phyloP scores from a whole-genome alignment of 441 rosid genomes.

The Kokia cookei region DNA sequence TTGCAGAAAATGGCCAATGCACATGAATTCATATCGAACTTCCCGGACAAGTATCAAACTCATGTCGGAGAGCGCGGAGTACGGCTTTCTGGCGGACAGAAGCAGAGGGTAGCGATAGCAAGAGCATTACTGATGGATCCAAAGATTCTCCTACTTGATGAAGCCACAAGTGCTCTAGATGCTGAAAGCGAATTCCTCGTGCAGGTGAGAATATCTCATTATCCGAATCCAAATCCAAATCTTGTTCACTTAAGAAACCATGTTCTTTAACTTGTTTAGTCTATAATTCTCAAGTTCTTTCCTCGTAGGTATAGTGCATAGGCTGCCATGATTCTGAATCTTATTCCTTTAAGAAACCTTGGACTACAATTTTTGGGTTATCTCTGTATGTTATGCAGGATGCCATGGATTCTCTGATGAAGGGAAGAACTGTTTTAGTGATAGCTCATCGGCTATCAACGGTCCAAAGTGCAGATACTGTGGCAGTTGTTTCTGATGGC shows the following conservation, averaged over 20 bases:
- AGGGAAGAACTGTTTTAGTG: constrained; percentile 83
- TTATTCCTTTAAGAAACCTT: not conserved
- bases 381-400: not conserved
- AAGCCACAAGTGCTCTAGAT: constrained; percentile 96
- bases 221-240: not conserved
- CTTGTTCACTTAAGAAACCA: not conserved
- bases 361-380: not conserved
- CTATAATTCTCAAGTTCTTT: not conserved
- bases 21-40: constrained; percentile 67
- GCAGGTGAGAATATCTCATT: constrained; percentile 39
- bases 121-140: constrained; percentile 92
- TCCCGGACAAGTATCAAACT: constrained; percentile 78
- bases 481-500: constrained; percentile 84
- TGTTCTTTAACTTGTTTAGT: not conserved
- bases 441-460: constrained; percentile 91
- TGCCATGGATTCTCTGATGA: constrained; percentile 44
- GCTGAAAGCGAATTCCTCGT: constrained; percentile 97
- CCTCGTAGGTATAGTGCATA: not conserved
- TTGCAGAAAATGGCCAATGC: constrained; percentile 97
- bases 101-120: constrained; percentile 88
- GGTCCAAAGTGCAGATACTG: constrained; percentile 68
- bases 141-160: constrained; percentile 71
- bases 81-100: constrained; percentile 91
- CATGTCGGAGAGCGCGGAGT: constrained; percentile 82
- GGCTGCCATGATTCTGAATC: constrained; percentile 24